Percentiles rank a stretch among this genome's conserved stretches.
phyloP scores from a whole-genome alignment of 1,284 basidiomycete genomes.

The Sphaerobolus stellatus region DNA sequence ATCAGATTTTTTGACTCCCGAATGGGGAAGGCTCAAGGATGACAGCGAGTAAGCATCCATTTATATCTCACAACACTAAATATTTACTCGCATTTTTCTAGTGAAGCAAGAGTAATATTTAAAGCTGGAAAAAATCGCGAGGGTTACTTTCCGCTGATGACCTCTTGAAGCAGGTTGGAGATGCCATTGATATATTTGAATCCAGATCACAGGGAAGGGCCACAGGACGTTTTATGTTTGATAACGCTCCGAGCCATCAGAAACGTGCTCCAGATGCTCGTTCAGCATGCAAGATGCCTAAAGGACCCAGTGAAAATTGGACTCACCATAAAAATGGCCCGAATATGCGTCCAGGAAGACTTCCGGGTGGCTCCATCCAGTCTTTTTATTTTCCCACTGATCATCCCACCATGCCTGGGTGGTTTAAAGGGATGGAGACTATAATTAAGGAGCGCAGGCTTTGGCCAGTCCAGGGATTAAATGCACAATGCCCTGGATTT shows the following conservation, averaged over 20 bases:
- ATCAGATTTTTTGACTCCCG: background rate
- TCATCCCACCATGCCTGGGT: slow-evolving; percentile 29
- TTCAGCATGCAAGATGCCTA: too few species aligned
- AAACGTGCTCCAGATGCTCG: slow-evolving; percentile 33
- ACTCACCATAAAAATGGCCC: slow-evolving; percentile 22
- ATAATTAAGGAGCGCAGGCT: slow-evolving; percentile 32
- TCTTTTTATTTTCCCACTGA: slow-evolving; percentile 30
- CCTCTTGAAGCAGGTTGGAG: slow-evolving; percentile 25
- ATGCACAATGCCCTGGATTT: background rate
- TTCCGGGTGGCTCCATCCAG: slow-evolving; percentile 23
- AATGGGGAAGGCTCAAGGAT: background rate
- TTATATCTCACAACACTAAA: background rate
- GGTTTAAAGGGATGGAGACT: slow-evolving; percentile 36
- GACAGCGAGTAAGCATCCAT: background rate
- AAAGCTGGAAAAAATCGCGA: slow-evolving; percentile 34
- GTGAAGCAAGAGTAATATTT: too few species aligned
- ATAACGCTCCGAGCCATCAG: too few species aligned
- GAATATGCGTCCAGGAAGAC: slow-evolving; percentile 24
- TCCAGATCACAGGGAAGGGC: too few species aligned
- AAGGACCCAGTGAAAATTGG: slow-evolving; percentile 30
- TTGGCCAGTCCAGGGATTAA: too few species aligned
- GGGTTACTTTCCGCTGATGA: slow-evolving; percentile 41
- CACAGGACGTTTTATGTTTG: too few species aligned
- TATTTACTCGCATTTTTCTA: too few species aligned
- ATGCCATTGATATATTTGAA: slow-evolving; percentile 36